phyloP scores from a whole-genome alignment of 495 filamentous ascomycete genomes.

The Podospora pseudopauciseta region DNA sequence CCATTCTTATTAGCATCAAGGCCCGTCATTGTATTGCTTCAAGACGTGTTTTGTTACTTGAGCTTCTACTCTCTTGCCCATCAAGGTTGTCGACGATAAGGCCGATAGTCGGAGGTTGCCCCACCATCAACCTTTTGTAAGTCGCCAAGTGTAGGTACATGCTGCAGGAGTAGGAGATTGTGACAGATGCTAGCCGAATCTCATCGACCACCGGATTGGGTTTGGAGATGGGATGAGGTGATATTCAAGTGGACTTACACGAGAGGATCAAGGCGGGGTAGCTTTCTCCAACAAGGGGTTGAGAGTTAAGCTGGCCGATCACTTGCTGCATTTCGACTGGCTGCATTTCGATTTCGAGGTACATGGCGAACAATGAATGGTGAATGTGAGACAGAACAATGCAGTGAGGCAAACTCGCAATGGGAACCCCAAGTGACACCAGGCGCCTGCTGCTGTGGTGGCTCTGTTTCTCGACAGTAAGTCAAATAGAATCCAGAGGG shows the following conservation, averaged over 20 bases:
- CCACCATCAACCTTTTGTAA: not conserved
- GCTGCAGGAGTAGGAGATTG: not conserved
- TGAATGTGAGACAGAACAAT: not conserved
- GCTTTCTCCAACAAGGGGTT: conserved; percentile 13
- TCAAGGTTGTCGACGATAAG: not conserved
- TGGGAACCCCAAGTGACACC: conserved; percentile 1
- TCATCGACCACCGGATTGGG: not conserved
- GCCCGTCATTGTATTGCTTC: not conserved
- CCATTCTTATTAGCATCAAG: not conserved
- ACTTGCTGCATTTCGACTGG: not conserved
- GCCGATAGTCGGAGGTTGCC: not conserved
- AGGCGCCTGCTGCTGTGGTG: not conserved
- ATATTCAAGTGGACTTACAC: not conserved
- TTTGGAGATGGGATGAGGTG: conserved; percentile 10
- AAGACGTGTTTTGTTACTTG: not conserved
- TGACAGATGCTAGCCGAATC: conserved; percentile 4
- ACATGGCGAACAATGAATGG: not conserved
- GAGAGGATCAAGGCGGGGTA: conserved; percentile 11
- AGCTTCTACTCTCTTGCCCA: not conserved
- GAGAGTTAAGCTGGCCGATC: not conserved
- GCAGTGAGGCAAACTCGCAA: conserved; percentile 4
- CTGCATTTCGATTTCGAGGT: not conserved
- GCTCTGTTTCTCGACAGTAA: not conserved
- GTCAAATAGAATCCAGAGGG: not conserved
- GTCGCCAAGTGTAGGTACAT: not conserved